Evolutionary conservation across 192 early-diverging fungal species (phyloP).

Genomic region (Diversispora eburnea): DNA sequence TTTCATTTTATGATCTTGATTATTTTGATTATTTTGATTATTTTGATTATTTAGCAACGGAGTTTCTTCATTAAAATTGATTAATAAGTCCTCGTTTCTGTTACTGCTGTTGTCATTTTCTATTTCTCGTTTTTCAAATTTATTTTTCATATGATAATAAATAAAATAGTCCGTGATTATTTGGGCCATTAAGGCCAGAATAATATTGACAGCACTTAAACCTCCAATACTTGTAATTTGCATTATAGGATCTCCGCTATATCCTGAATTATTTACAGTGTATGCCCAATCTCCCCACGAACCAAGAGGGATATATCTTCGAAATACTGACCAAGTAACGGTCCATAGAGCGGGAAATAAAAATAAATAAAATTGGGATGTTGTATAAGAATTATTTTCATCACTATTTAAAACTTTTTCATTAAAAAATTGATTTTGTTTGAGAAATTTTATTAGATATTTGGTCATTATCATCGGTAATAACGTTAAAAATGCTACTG

Average conservation of each 20-base stretch:
- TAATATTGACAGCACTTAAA: background rate
- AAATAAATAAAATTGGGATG: background rate
- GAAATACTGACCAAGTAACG: background rate
- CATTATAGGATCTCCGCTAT: slow-evolving; percentile 1
- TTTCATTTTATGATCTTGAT: no score
- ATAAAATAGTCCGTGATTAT: background rate
- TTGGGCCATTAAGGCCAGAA: background rate
- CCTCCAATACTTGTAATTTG: slow-evolving; percentile 6
- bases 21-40: no score
- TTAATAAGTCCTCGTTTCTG: background rate
- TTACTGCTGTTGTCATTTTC: background rate
- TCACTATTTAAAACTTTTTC: background rate
- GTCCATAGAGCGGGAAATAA: slow-evolving; percentile 11
- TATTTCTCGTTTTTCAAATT: background rate
- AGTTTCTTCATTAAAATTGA: background rate
- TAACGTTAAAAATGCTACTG: background rate
- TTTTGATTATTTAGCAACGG: no score
- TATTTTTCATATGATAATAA: background rate
- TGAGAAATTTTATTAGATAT: background rate
- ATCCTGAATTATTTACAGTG: slow-evolving; percentile 3
- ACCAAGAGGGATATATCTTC: slow-evolving; percentile 15
- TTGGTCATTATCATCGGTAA: background rate
- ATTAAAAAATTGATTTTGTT: background rate
- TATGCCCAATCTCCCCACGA: slow-evolving; percentile 30
- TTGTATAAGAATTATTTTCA: background rate